phyloP scores from a whole-genome alignment of 306 rosid species.

The Prinsepia uniflora region DNA sequence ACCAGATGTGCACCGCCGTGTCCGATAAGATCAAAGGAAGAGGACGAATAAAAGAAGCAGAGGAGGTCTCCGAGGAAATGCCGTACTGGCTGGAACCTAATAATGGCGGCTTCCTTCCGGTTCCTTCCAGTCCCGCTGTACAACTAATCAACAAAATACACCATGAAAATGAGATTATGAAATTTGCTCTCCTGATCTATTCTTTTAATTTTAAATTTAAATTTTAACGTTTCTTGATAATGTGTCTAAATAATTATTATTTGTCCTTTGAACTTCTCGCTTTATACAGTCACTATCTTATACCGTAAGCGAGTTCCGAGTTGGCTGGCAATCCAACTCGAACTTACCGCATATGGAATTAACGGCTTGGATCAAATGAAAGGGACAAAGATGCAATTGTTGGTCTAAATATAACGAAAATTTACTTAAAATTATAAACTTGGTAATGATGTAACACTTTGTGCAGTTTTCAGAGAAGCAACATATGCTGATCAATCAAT shows the following conservation, averaged over 20 bases:
- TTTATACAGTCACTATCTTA: too few species aligned
- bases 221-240: not conserved
- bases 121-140: slow-evolving; percentile 21
- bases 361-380: too few species aligned
- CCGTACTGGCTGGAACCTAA: slow-evolving; percentile 25
- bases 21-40: slow-evolving; percentile 1
- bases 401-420: too few species aligned
- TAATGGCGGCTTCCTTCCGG: slow-evolving; percentile 29
- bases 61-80: slow-evolving; percentile 11
- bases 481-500: too few species aligned
- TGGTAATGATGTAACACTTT: too few species aligned
- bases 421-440: too few species aligned
- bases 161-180: not conserved
- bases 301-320: not conserved
- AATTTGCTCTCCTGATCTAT: too few species aligned
- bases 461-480: too few species aligned
- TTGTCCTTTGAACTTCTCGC: not conserved
- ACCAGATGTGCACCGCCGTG: slow-evolving; percentile 11
- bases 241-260: not conserved
- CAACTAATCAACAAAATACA: not conserved
- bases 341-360: not conserved
- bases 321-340: not conserved
- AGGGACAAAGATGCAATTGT: too few species aligned
- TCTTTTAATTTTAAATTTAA: not conserved
- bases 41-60: not conserved